Base-by-base conservation (phyloP, 2,329 filamentous ascomycete species). In the Nothophaeocryptopus gaeumannii region DNA sequence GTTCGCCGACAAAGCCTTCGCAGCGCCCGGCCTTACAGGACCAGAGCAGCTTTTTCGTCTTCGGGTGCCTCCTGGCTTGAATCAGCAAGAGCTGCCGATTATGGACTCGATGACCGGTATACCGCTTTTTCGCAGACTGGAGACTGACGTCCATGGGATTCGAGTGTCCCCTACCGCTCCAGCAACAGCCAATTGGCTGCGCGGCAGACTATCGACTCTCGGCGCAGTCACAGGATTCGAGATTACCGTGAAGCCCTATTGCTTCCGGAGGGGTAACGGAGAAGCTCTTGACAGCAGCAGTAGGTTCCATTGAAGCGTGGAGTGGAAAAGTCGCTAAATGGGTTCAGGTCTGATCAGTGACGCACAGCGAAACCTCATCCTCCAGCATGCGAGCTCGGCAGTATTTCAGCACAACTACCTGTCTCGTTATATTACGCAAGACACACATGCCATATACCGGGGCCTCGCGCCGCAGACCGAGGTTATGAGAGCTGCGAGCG, bases 231-330 rank as follows among this genome's bases (percentile, higher is more conserved):
- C 8, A 16, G 39, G 39, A 42, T 42, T 42, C 30, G n/a, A 42
- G 29, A 7, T 32, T 5, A 13, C 20, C 31, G 39, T 42, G 10
- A 33, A 42, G 34, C 13, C 39, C 20, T 42, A 33, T 10, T 42
- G 30, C 39, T 42, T 42, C 39, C 31, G 35, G 3, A 47, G 47
- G 16, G 53, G 47, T 33, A 42, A 46, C 16, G 40, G 53, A 5
- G 47, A 53, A 43, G 53, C 53, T 39, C 39, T 58, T 1, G 53
- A 58, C 33, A 58, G 39, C 31, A 56, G 50, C 26, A 47, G 55
- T 56, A 47, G 30, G 53, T 53, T 35, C 12, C 30, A 31, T 42
- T 12, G 3, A n/a, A 33, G 29, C 30, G 30, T 42, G 3, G 30
- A 42, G 29, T 33, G 1, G 29, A 42, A 32, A 11, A 20, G 12